Percentiles rank a stretch among this genome's conserved stretches.
phyloP scores from a whole-genome alignment of 306 rosid species.

The Rosa persica region DNA sequence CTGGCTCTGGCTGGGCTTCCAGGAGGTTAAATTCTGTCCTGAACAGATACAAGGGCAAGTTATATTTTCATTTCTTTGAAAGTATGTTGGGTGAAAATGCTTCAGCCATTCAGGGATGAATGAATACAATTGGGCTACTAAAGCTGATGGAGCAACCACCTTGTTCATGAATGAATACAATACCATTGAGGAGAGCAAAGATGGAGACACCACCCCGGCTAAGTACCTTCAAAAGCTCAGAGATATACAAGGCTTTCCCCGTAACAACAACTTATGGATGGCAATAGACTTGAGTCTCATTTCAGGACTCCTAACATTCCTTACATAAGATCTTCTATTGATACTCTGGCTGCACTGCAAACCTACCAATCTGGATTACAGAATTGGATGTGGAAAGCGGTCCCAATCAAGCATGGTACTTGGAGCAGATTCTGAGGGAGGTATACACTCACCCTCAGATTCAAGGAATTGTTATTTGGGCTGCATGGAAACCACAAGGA shows the following conservation, averaged over 20 bases:
- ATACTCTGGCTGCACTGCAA: constrained; percentile 54
- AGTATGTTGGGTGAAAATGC: constrained; percentile 36
- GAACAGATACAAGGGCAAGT: constrained; percentile 54
- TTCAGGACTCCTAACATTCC: constrained; percentile 51
- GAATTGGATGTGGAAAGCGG: constrained; percentile 56
- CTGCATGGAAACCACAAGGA: constrained; percentile 52
- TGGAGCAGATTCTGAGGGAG: constrained; percentile 70
- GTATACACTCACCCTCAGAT: constrained; percentile 58
- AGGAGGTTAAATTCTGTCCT: constrained; percentile 48
- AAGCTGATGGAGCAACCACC: constrained; percentile 38
- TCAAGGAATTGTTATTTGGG: constrained; percentile 67
- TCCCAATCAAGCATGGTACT: constrained; percentile 34
- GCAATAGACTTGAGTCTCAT: constrained; percentile 76
- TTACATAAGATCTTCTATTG: constrained; percentile 67
- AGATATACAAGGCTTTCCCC: constrained; percentile 34
- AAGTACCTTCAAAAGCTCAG: constrained; percentile 52
- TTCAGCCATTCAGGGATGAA: constrained; percentile 35
- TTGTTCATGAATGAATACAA: constrained; percentile 72
- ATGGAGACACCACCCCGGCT: constrained; percentile 35
- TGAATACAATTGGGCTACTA: constrained; percentile 41
- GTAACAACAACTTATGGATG: constrained; percentile 20
- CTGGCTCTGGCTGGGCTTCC: constrained; percentile 35
- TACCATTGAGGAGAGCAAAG: constrained; percentile 63
- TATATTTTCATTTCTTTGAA: constrained; percentile 56
- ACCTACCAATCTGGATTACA: constrained; percentile 70